These are phyloP conservation scores for Starmerella gropengiesseri DNA, from an alignment of 805 yeast species.

Conservation along the genomic window DNA sequence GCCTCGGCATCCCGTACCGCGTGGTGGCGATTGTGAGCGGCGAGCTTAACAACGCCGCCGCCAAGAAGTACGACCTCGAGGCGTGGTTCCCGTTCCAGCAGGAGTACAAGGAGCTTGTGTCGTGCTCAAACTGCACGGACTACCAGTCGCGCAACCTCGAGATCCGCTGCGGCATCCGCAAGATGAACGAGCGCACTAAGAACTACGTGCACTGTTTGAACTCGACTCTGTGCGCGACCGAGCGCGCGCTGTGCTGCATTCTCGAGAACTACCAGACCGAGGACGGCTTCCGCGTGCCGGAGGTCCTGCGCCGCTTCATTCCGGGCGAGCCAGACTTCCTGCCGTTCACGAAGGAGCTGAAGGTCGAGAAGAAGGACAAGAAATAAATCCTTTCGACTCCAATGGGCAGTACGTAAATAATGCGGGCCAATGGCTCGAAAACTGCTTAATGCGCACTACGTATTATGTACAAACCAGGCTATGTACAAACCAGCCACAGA, in stretches of 20 bases:
- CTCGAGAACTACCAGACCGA: conserved; percentile 97
- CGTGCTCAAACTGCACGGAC: conserved; percentile 98
- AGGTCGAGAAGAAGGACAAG: conserved; percentile 23
- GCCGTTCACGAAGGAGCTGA: conserved; percentile 74
- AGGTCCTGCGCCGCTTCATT: conserved; percentile 87
- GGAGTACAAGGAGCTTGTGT: conserved; percentile 95
- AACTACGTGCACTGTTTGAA: conserved; percentile 97
- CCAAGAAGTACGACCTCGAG: conserved; percentile 96
- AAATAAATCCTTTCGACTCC: too few species aligned
- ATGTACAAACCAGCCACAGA: too few species aligned
- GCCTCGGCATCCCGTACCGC: conserved; percentile 87
- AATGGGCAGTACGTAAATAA: too few species aligned
- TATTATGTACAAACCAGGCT: too few species aligned
- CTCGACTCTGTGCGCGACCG: conserved; percentile 94
- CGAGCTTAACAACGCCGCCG: conserved; percentile 97
- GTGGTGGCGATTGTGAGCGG: conserved; percentile 98
- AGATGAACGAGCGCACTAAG: conserved; percentile 89
- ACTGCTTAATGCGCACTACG: too few species aligned
- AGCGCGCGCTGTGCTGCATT: conserved; percentile 95
- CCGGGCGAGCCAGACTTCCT: conserved; percentile 98
- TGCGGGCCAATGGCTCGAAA: too few species aligned
- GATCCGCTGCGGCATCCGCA: conserved; percentile 96
- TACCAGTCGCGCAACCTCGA: conserved; percentile 97
- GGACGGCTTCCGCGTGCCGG: conserved; percentile 87
- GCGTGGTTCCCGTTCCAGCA: conserved; percentile 99